Conservation (phyloP, 2,329 filamentous ascomycete species). For the Fusarium goolgardi region DNA sequence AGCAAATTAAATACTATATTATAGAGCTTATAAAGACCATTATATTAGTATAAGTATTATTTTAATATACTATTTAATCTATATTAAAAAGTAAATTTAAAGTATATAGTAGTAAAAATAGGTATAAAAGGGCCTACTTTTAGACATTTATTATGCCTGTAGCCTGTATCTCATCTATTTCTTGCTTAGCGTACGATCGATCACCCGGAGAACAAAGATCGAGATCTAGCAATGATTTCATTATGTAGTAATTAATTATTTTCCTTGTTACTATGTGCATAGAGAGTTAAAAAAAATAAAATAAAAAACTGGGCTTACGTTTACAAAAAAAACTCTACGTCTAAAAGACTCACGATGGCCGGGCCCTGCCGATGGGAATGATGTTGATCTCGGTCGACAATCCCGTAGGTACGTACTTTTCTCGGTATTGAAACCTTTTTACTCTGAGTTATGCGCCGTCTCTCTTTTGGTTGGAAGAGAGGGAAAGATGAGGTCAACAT, state of each 20-base stretch:
- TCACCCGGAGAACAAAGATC: conserved; percentile 20
- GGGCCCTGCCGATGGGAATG: conserved; percentile 44
- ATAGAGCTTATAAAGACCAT: too few relatives aligned
- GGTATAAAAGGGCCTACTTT: too few relatives aligned
- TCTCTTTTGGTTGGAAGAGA: conserved; percentile 17
- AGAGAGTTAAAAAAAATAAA: not conserved
- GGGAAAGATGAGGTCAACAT: not conserved
- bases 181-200: conserved; percentile 20
- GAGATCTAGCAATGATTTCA: conserved; percentile 11
- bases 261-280: not conserved
- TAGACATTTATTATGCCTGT: too few relatives aligned
- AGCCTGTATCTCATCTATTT: conserved; percentile 1
- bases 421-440: not conserved
- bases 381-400: conserved; percentile 44
- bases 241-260: not conserved
- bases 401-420: conserved; percentile 18
- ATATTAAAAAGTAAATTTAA: too few relatives aligned
- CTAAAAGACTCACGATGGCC: conserved; percentile 20
- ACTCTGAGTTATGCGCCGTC: conserved; percentile 20
- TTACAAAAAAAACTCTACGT: not conserved
- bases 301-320: not conserved
- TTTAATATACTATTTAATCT: too few relatives aligned
- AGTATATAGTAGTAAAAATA: too few relatives aligned
- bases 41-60: too few relatives aligned
- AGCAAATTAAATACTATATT: too few relatives aligned